Base-by-base conservation (phyloP, 2,329 filamentous ascomycete species). In the Penicillium fuscoglaucum region DNA sequence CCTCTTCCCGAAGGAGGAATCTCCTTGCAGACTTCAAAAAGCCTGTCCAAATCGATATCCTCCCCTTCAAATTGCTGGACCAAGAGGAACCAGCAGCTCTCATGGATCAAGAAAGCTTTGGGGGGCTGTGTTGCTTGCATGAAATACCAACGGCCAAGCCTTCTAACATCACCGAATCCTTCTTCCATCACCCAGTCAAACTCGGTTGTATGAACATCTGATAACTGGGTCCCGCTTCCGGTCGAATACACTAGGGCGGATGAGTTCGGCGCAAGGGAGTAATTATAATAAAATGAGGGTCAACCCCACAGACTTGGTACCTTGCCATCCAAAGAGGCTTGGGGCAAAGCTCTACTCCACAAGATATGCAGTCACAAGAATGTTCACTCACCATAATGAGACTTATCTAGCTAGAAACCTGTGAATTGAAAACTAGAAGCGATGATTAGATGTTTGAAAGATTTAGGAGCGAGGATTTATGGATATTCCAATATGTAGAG, bases 11-110 rank as follows among this genome's bases (percentile, higher is more conserved):
- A 48, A 43, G 10, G 19, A 43, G 52, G 35, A 31, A 43, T 47
- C 1, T 52, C 35, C 29, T 28, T 56, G 26, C 44, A 59, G 43
- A 59, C 44, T 39, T 53, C 52, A 28, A 59, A 57, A 45, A 57
- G 48, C 17, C 43, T 52, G 46, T 53, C 49, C 6, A 59, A 37
- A 45, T 59, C 45, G 6, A 57, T 17, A 6, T 59, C 48, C 4
- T 45, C 37, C 15, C 49, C 31, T 52, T 40, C 43, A 17, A 59
- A 59, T 13, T 56, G 44, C 39, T n/a, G 44, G 21, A 9, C 33
- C 29, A 59, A 33, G 35, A 59, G 15, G 17, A 15, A 43, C 48
- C 53, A 57, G 33, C 57, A 59, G 37, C 15, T 37, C 21, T 47
- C 35, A 45, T 59, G 57, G 44, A 57, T 28, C 29, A 59, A 44